These are phyloP conservation scores for Rutidosis leptorrhynchoides DNA, from an alignment of 129 eudicot genomes.

Conservation along the genomic window DNA sequence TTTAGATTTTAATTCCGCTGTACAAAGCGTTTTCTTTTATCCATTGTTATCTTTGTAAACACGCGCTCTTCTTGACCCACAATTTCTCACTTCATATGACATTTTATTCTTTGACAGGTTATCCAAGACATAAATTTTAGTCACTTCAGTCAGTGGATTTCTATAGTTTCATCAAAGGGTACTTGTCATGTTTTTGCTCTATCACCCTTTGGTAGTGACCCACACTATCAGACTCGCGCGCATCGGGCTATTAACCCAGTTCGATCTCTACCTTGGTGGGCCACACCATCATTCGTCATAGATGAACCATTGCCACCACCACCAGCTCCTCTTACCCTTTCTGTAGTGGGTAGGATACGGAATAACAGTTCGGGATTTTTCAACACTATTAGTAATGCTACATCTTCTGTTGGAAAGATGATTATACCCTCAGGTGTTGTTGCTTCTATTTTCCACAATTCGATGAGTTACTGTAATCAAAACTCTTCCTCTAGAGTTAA, in stretches of 20 bases:
- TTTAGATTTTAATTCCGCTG: too few species aligned
- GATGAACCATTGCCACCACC: constrained; percentile 41
- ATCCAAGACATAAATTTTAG: constrained; percentile 56
- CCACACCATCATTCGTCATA: constrained; percentile 38
- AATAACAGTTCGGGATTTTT: constrained; percentile 38
- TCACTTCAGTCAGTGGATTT: constrained; percentile 46
- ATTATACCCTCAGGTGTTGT: constrained; percentile 43
- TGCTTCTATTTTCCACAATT: constrained; percentile 50
- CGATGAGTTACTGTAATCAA: constrained; percentile 29
- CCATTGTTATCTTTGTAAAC: not conserved
- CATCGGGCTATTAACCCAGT: constrained; percentile 25
- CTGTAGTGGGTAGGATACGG: constrained; percentile 49
- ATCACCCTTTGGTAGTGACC: constrained; percentile 54
- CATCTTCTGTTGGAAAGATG: constrained; percentile 45
- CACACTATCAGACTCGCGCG: constrained; percentile 27
- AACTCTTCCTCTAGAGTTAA: constrained; percentile 19
- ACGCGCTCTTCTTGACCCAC: not conserved
- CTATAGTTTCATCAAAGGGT: constrained; percentile 48
- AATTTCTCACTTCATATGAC: constrained; percentile 8
- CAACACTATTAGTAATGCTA: constrained; percentile 41
- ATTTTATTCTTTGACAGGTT: constrained; percentile 37
- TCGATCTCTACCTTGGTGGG: constrained; percentile 55
- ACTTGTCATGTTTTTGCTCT: constrained; percentile 50
- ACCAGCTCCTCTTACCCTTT: constrained; percentile 49
- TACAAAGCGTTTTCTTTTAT: too few species aligned